Evolutionary conservation across 768 basidiomycete genomes (phyloP).

Genomic region (Leccinum boreale): DNA sequence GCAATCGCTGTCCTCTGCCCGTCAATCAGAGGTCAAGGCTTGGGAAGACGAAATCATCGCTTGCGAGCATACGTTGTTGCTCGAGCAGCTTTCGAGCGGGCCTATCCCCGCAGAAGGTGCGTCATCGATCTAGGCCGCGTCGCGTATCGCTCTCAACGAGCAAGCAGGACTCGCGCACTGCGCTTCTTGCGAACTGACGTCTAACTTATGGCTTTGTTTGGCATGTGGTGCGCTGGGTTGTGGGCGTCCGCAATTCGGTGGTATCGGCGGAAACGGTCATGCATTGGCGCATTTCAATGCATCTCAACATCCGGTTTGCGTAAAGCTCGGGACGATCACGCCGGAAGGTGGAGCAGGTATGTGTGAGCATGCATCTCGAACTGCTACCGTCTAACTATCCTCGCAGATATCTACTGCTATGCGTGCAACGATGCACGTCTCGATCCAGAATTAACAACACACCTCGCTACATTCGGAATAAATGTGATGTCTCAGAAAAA

Average conservation of each 20-base stretch:
- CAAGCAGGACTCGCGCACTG: conserved; percentile 75
- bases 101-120: conserved; percentile 27
- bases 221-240: conserved; percentile 89
- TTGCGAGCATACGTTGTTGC: conserved; percentile 75
- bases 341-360: conserved; percentile 88
- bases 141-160: background rate
- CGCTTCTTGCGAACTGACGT: conserved; percentile 75
- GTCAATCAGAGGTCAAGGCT: conserved; percentile 91
- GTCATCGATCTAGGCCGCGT: background rate
- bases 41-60: conserved; percentile 94
- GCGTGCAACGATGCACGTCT: conserved; percentile 78
- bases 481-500: conserved; percentile 78
- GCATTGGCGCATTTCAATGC: conserved; percentile 74
- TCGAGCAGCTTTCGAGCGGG: conserved; percentile 42
- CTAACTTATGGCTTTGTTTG: conserved; percentile 95
- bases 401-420: conserved; percentile 89
- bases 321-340: conserved; percentile 95
- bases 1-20: conserved; percentile 80
- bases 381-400: background rate
- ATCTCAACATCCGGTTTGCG: conserved; percentile 75
- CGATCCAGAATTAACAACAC: conserved; percentile 70
- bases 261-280: conserved; percentile 84
- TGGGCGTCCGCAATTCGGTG: conserved; percentile 82
- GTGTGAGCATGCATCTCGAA: conserved; percentile 18
- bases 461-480: conserved; percentile 84